A percentile compares a stretch with the other conserved stretches of the same genome.
Conservation (phyloP, 345 rosid genomes). For the Abelmoschus esculentus region DNA sequence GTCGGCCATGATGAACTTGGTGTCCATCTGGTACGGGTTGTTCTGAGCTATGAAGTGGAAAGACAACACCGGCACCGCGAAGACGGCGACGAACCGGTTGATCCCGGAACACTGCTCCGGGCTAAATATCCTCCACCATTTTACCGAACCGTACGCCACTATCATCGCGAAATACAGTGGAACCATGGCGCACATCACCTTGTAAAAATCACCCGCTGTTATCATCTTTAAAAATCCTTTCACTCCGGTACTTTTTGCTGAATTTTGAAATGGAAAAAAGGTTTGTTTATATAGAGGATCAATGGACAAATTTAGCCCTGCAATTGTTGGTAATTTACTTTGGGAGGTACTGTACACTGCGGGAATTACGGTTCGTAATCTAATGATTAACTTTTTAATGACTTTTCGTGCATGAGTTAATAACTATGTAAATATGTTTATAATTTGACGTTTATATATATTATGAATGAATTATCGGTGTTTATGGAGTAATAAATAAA, state of each 20-base stretch:
- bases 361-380: conserved; percentile 26
- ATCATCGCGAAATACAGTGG: conserved; percentile 33
- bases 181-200: conserved; percentile 52
- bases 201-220: conserved; percentile 32
- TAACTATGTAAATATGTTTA: neutral
- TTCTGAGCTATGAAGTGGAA: conserved; percentile 46
- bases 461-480: neutral
- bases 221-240: too few relatives aligned
- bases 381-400: conserved; percentile 2
- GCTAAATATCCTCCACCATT: conserved; percentile 50
- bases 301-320: conserved; percentile 24
- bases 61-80: conserved; percentile 43
- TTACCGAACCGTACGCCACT: conserved; percentile 42
- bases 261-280: neutral
- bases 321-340: conserved; percentile 12
- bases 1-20: conserved; percentile 40
- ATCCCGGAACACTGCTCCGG: conserved; percentile 47
- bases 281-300: conserved; percentile 25
- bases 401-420: neutral
- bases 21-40: conserved; percentile 46
- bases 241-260: too few relatives aligned
- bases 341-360: neutral
- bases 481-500: too few relatives aligned
- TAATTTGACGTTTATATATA: neutral
- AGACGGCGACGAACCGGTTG: conserved; percentile 41